Conservation (phyloP, 2,329 filamentous ascomycete species). For the Ophidiomyces ophidiicola region DNA sequence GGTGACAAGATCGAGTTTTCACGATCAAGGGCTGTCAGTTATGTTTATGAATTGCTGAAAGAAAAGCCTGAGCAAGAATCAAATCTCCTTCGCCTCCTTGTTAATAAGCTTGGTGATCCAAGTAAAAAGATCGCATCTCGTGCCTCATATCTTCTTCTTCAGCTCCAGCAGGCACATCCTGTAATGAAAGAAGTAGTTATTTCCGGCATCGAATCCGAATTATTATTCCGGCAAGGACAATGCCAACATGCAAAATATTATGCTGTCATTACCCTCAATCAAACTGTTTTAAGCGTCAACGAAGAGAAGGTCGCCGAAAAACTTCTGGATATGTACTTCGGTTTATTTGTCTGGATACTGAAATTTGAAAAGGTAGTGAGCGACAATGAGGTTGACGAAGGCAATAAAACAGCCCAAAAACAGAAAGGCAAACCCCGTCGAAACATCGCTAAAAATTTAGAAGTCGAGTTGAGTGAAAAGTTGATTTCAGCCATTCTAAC, state of each 20-base stretch:
- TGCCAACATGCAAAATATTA: constrained; percentile 86
- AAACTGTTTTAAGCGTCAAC: constrained; percentile 78
- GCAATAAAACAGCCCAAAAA: constrained; percentile 13
- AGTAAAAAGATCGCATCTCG: constrained; percentile 92
- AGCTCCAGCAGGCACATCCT: constrained; percentile 77
- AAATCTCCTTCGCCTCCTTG: constrained; percentile 76
- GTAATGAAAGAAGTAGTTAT: constrained; percentile 88
- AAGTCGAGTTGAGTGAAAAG: constrained; percentile 72
- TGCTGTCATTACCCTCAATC: constrained; percentile 90
- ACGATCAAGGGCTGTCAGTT: constrained; percentile 73
- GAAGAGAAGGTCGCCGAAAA: constrained; percentile 70
- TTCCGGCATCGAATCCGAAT: constrained; percentile 70
- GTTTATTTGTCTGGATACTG: constrained; percentile 69
- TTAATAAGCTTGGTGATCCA: constrained; percentile 93
- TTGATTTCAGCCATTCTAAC: constrained; percentile 82
- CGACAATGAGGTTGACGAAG: too few species aligned
- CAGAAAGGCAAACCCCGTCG: constrained; percentile 30
- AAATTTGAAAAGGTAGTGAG: constrained; percentile 43
- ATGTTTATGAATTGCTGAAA: constrained; percentile 80
- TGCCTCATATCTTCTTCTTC: constrained; percentile 83
- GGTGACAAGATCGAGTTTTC: constrained; percentile 93
- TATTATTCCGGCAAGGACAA: constrained; percentile 77
- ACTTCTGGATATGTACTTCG: constrained; percentile 83
- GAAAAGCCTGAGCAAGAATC: constrained; percentile 97
- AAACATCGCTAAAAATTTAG: constrained; percentile 29